Percentiles rank a stretch among this genome's conserved stretches.
These are phyloP conservation scores for Phylloporus scabripes DNA, from an alignment of 768 basidiomycete genomes.

Conservation along the genomic window DNA sequence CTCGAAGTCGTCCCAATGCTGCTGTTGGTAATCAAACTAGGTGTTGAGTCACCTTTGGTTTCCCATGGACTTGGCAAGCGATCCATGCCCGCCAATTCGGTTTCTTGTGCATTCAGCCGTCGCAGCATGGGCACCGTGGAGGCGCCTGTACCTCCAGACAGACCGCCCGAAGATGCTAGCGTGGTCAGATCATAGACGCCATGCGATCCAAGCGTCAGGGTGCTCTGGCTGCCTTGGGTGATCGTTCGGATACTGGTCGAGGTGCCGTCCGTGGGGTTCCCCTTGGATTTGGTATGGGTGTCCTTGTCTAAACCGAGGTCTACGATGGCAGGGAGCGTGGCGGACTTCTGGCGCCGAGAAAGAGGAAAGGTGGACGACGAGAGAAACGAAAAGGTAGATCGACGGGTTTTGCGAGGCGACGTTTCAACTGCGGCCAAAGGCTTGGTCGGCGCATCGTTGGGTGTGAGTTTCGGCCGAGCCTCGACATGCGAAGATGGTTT, in stretches of 20 bases:
- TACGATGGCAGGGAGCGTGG: neutral
- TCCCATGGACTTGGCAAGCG: conserved; percentile 3
- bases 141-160: neutral
- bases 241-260: conserved; percentile 20
- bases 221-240: conserved; percentile 18
- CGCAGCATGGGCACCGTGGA: conserved; percentile 18
- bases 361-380: conserved; percentile 16
- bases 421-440: neutral
- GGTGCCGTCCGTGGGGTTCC: conserved; percentile 15
- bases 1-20: conserved; percentile 18
- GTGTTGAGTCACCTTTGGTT: conserved; percentile 11
- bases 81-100: neutral
- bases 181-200: conserved; percentile 8
- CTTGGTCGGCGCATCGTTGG: neutral
- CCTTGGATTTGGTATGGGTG: neutral
- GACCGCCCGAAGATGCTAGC: conserved; percentile 3
- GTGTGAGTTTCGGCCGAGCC: neutral
- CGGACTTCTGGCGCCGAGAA: conserved; percentile 17
- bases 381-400: conserved; percentile 26
- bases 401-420: conserved; percentile 9
- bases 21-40: conserved; percentile 19
- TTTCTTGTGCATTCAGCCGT: conserved; percentile 14
- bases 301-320: neutral
- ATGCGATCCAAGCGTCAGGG: conserved; percentile 6
- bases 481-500: neutral